Conservation (phyloP, 116 monocot genomes). For the Dioscorea cayenensis region DNA sequence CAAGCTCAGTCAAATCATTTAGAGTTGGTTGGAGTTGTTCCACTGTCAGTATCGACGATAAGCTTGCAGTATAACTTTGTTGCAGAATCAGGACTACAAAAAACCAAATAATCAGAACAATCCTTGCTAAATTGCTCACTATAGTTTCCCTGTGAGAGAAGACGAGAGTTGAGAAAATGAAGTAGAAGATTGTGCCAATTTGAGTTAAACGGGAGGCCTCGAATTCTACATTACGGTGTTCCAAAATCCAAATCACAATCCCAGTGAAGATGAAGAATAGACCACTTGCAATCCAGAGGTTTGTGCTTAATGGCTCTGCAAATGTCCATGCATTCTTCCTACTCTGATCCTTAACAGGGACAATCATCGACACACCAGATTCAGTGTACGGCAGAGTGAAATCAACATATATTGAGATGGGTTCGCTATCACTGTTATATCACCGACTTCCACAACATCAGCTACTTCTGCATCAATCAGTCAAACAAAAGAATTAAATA, state of each 20-base stretch:
- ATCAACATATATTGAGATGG: not conserved
- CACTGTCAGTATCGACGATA: constrained; percentile 50
- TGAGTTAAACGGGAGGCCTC: constrained; percentile 31
- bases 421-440: constrained; percentile 1
- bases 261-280: constrained; percentile 53
- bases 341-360: constrained; percentile 15
- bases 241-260: constrained; percentile 48
- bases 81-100: constrained; percentile 46
- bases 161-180: constrained; percentile 60
- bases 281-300: constrained; percentile 37
- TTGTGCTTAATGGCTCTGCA: constrained; percentile 29
- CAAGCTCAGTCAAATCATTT: constrained; percentile 22
- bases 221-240: constrained; percentile 51
- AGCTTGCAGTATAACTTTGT: constrained; percentile 52
- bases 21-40: constrained; percentile 39
- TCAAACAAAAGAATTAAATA: not conserved
- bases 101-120: constrained; percentile 20
- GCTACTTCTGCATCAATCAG: not conserved
- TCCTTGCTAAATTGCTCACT: not conserved
- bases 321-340: constrained; percentile 40
- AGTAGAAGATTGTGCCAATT: constrained; percentile 47
- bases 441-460: constrained; percentile 5
- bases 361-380: constrained; percentile 48
- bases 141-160: constrained; percentile 34
- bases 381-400: constrained; percentile 35